Evolutionary conservation across 2,329 filamentous ascomycete genomes (phyloP).

Genomic region (Helotiales sp.): DNA sequence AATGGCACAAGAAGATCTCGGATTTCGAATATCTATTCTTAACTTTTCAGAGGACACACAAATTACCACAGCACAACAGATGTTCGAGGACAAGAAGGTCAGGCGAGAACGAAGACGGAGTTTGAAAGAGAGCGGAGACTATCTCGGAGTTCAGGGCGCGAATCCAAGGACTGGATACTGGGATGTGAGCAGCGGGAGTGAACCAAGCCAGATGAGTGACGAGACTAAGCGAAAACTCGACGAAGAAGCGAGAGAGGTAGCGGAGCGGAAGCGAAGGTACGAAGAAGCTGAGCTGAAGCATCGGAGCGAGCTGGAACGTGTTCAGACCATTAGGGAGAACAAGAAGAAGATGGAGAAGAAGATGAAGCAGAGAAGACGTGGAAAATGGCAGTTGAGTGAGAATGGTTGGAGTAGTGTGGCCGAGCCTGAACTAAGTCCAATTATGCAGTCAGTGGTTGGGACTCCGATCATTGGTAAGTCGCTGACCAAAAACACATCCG

Average conservation of each 20-base stretch:
- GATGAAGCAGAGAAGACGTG: slow-evolving; percentile 49
- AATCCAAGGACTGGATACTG: slow-evolving; percentile 61
- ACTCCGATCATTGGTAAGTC: slow-evolving; percentile 27
- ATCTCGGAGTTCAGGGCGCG: slow-evolving; percentile 61
- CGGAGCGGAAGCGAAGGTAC: slow-evolving; percentile 36
- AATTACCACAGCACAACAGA: slow-evolving; percentile 32
- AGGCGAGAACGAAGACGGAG: slow-evolving; percentile 48
- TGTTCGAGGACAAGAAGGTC: slow-evolving; percentile 29
- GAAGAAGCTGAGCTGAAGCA: slow-evolving; percentile 41
- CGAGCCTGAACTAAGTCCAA: slow-evolving; percentile 50
- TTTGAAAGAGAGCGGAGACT: slow-evolving; percentile 61
- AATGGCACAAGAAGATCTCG: slow-evolving; percentile 3
- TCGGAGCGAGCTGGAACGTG: slow-evolving; percentile 48
- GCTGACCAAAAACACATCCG: neutral
- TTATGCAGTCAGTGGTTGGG: slow-evolving; percentile 25
- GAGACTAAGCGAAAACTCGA: slow-evolving; percentile 44
- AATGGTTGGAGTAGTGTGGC: slow-evolving; percentile 42
- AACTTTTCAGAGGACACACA: slow-evolving; percentile 39
- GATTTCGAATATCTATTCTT: neutral
- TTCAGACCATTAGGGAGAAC: slow-evolving; percentile 38
- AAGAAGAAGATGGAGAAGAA: slow-evolving; percentile 49
- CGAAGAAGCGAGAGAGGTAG: slow-evolving; percentile 22
- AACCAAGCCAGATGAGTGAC: slow-evolving; percentile 35
- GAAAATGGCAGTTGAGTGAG: slow-evolving; percentile 46
- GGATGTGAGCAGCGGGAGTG: slow-evolving; percentile 48